These are phyloP conservation scores for Diospyros kaki DNA, from an alignment of 148 eudicot genomes.

Conservation along the genomic window DNA sequence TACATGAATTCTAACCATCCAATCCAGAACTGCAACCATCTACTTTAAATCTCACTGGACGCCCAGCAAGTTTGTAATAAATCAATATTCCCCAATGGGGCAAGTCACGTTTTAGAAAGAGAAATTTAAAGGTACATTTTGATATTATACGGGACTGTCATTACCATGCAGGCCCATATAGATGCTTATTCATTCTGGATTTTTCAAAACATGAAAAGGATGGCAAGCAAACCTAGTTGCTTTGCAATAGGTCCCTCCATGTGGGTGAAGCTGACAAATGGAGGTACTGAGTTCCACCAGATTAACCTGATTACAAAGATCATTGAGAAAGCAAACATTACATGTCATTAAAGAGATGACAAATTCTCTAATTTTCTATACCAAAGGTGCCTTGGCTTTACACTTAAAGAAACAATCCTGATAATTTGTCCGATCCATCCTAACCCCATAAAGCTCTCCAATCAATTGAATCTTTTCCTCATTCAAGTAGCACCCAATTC, in stretches of 20 bases:
- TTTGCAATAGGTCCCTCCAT: neutral
- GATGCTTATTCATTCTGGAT: neutral
- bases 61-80: conserved; percentile 7
- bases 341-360: neutral
- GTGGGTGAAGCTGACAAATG: neutral
- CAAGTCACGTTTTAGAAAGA: conserved; percentile 7
- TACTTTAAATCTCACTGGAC: neutral
- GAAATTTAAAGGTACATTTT: conserved; percentile 4
- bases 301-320: conserved; percentile 9
- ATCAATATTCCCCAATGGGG: neutral
- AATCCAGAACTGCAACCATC: neutral
- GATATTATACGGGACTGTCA: conserved; percentile 4
- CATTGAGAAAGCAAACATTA: neutral
- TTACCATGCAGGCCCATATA: conserved; percentile 2
- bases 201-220: neutral
- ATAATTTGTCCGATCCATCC: neutral
- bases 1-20: too few relatives aligned
- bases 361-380: neutral
- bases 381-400: neutral
- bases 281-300: conserved; percentile 16
- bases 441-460: neutral
- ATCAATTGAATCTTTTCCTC: neutral
- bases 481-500: neutral
- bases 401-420: conserved; percentile 1
- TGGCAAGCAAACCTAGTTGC: conserved; percentile 11